Evolutionary conservation across 768 basidiomycete species (phyloP).

Genomic region (Trichaptum fuscoviolaceum): DNA sequence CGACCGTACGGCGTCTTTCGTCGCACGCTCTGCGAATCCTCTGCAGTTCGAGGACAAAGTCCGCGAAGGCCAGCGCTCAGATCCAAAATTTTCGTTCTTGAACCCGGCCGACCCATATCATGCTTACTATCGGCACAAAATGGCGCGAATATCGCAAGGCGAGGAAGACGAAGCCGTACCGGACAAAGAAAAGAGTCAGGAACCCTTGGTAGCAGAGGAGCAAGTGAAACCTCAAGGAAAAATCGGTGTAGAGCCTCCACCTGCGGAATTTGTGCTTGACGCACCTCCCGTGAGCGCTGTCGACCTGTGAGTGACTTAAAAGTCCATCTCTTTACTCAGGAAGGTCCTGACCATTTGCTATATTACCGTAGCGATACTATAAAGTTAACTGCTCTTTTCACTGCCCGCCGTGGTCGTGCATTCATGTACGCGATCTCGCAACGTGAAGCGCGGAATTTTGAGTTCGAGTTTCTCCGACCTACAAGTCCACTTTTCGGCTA

Average conservation of each 20-base stretch:
- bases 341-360: constrained; percentile 1
- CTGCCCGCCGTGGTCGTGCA: constrained; percentile 81
- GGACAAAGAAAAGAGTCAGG: constrained; percentile 39
- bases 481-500: constrained; percentile 94
- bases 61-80: constrained; percentile 90
- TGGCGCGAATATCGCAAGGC: constrained; percentile 77
- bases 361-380: constrained; percentile 71
- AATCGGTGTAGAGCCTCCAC: constrained; percentile 69
- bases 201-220: constrained; percentile 18
- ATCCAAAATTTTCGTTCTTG: constrained; percentile 98
- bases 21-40: constrained; percentile 92
- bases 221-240: constrained; percentile 12
- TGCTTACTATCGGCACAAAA: constrained; percentile 92
- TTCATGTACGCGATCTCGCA: constrained; percentile 84
- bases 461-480: constrained; percentile 96
- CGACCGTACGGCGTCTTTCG: constrained; percentile 88
- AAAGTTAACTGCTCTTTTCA: constrained; percentile 93
- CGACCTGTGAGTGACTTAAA: constrained; percentile 69
- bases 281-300: constrained; percentile 82
- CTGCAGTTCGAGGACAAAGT: constrained; percentile 95
- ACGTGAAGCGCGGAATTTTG: constrained; percentile 91
- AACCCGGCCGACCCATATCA: constrained; percentile 97
- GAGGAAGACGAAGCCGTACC: constrained; percentile 47
- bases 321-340: not conserved
- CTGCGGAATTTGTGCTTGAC: constrained; percentile 78